phyloP scores from a whole-genome alignment of 148 eudicot genomes.

The Euryodendron excelsum region DNA sequence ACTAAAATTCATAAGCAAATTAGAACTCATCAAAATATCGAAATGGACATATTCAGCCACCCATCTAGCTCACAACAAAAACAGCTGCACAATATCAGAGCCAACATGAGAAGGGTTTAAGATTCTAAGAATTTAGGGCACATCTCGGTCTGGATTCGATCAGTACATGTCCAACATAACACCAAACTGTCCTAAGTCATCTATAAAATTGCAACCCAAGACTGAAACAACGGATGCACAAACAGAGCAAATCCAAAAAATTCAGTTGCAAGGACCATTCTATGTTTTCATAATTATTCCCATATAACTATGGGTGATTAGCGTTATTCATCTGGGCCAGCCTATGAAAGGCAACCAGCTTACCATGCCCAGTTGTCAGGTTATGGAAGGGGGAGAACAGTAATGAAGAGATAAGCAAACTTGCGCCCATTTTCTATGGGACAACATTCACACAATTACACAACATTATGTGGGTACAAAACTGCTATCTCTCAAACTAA shows the following conservation, averaged over 20 bases:
- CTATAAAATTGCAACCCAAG: neutral
- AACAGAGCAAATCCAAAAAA: neutral
- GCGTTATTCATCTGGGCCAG: neutral
- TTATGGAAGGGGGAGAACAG: neutral
- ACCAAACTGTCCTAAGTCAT: neutral
- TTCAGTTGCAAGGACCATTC: no score
- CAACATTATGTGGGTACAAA: no score
- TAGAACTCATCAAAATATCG: neutral
- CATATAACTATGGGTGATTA: neutral
- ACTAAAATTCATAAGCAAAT: slow-evolving; percentile 1
- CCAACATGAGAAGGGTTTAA: neutral
- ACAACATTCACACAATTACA: no score
- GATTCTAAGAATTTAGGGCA: neutral
- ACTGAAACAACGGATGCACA: neutral
- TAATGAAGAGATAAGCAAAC: no score
- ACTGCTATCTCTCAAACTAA: no score
- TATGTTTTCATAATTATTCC: no score
- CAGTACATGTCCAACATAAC: neutral
- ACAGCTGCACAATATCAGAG: neutral
- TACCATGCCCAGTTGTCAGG: neutral
- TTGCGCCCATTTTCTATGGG: no score
- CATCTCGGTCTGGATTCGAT: neutral
- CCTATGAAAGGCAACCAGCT: neutral
- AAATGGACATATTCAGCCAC: neutral
- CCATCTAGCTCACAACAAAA: neutral